These are phyloP conservation scores for Podospora bellae-mahoneyi DNA, from an alignment of 495 filamentous ascomycete genomes.

Conservation along the genomic window DNA sequence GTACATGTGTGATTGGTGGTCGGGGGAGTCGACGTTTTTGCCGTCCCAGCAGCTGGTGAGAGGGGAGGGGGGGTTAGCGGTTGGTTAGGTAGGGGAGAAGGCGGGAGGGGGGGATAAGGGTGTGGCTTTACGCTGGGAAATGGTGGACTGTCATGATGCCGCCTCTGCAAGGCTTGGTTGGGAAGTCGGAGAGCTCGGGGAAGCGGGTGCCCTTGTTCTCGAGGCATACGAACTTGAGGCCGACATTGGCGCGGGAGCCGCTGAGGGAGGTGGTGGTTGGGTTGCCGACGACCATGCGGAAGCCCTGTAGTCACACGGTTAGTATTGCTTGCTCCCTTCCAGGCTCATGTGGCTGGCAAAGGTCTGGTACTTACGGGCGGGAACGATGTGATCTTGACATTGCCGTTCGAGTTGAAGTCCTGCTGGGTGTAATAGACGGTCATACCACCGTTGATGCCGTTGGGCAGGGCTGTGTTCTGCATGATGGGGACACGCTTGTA, in stretches of 20 bases:
- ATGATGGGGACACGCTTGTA: constrained; percentile 45
- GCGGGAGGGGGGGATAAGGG: constrained; percentile 4
- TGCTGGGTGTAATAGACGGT: constrained; percentile 50
- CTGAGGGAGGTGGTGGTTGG: constrained; percentile 34
- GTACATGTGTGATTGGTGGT: constrained; percentile 56
- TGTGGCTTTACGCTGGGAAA: constrained; percentile 45
- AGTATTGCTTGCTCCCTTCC: constrained; percentile 2
- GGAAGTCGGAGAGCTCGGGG: constrained; percentile 48
- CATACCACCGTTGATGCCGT: constrained; percentile 48
- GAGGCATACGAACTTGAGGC: constrained; percentile 50
- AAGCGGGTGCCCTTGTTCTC: constrained; percentile 40
- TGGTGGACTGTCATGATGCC: constrained; percentile 53
- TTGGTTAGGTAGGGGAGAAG: constrained; percentile 8
- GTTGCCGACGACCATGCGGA: constrained; percentile 54
- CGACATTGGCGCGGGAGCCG: constrained; percentile 34
- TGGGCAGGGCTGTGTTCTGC: constrained; percentile 42
- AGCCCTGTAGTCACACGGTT: constrained; percentile 36
- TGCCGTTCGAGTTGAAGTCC: constrained; percentile 42
- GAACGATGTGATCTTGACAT: constrained; percentile 47
- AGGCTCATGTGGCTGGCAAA: background rate
- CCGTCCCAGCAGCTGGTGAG: constrained; percentile 52
- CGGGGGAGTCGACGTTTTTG: constrained; percentile 55
- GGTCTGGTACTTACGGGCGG: constrained; percentile 36
- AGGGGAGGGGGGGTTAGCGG: background rate
- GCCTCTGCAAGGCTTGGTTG: constrained; percentile 40